Conservation (phyloP, 2,329 filamentous ascomycete species). For the Pseudopyricularia cyperi region DNA sequence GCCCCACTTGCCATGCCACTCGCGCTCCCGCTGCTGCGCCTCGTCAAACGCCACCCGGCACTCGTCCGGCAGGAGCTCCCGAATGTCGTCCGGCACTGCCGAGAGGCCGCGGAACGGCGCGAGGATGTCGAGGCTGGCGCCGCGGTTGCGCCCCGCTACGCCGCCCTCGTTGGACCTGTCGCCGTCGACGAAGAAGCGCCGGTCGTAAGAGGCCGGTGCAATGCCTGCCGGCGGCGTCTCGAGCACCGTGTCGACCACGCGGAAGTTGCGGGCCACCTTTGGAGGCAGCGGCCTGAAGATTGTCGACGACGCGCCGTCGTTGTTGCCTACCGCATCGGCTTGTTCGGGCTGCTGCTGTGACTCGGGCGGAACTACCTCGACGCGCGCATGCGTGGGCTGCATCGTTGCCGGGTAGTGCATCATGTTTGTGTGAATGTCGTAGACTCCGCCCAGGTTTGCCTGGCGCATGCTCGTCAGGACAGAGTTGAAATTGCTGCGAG, state of each 20-base stretch:
- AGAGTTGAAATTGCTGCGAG: slow-evolving; percentile 67
- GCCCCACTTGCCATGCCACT: slow-evolving; percentile 66
- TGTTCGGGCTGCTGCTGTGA: neutral
- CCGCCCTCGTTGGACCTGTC: slow-evolving; percentile 12
- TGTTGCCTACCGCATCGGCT: slow-evolving; percentile 14
- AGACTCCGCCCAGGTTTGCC: slow-evolving; percentile 61
- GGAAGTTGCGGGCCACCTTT: slow-evolving; percentile 41
- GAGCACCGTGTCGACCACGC: slow-evolving; percentile 40
- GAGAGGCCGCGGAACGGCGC: slow-evolving; percentile 46
- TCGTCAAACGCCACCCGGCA: slow-evolving; percentile 62
- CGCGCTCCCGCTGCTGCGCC: slow-evolving; percentile 48
- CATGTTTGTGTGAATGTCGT: slow-evolving; percentile 86
- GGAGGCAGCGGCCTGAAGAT: slow-evolving; percentile 34
- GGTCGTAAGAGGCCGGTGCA: slow-evolving; percentile 28
- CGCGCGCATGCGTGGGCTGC: slow-evolving; percentile 78
- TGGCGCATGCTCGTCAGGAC: slow-evolving; percentile 55
- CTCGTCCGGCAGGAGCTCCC: slow-evolving; percentile 51
- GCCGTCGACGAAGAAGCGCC: slow-evolving; percentile 14
- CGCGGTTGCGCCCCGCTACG: slow-evolving; percentile 7
- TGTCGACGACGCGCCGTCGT: slow-evolving; percentile 11
- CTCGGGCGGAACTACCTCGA: slow-evolving; percentile 52
- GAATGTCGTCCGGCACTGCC: slow-evolving; percentile 52
- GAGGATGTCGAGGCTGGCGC: slow-evolving; percentile 27
- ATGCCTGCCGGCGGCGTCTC: slow-evolving; percentile 36
- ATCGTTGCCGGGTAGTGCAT: slow-evolving; percentile 80